Evolutionary conservation across 495 filamentous ascomycete species (phyloP), one percentile per base, ranked within the genome.

Genomic region (Collariella sp.): DNA sequence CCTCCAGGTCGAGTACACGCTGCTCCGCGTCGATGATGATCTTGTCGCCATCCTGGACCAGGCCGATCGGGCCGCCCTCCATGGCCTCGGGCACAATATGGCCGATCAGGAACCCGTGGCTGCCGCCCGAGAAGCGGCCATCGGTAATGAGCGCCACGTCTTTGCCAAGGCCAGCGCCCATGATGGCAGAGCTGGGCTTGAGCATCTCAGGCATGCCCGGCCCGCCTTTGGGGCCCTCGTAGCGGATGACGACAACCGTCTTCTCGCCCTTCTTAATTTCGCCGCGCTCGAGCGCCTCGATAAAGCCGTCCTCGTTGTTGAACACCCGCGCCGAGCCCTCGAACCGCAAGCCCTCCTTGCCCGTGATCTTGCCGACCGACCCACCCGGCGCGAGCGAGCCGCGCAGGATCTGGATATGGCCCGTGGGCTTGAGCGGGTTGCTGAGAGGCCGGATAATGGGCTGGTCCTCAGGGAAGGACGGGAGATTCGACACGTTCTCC

Each of bases 211-310:
- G 86, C 88, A 91, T 91, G 44, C 86, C 86, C 0, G 86, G 86
- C 1, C 85, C 85, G 52, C 86, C 86, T 69, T 86, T 86, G 45
- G 86, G 86, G 0, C 87, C 93, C 63, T 91, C 89, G 76, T 98
- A 96, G 45, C 93, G 88, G 75, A 98, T 97, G 44, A 97, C 83
- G 43, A 96, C 91, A 29, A 98, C 94, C 0, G 88, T 94, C 76
- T 96, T 97, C 71, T 98, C 91, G 56, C 90, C 91, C 77, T 94
- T 91, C 74, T 87, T 91, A 69, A 97, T 87, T 54, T 89, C 86
- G 26, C 85, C 85, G 44, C 77, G 74, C 73, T 91, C 88, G 20
- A 91, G 80, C 7, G 87, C 84, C 38, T 70, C 72, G 58, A 91
- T 82, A 72, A 94, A 89, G 67, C 79, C 80, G 53, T 91, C 86